Conservation (phyloP, 2,329 filamentous ascomycete species). For the Lecanosticta acicola region DNA sequence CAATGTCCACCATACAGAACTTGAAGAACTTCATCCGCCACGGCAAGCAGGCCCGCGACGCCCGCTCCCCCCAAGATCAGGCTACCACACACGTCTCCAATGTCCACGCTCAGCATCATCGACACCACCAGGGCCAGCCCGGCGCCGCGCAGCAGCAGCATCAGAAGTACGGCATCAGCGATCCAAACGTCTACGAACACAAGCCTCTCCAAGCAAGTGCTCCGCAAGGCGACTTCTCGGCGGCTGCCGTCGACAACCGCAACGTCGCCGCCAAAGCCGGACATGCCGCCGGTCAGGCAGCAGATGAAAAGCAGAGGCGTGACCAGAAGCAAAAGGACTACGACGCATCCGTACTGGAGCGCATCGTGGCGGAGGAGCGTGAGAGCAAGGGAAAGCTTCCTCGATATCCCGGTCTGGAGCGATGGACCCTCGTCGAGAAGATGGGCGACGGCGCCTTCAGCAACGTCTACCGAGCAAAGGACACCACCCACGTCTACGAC, state of each 20-base stretch:
- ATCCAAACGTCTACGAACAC: conserved; percentile 57
- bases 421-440: conserved; percentile 85
- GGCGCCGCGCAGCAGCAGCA: conserved; percentile 27
- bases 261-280: conserved; percentile 65
- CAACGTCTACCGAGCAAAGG: conserved; percentile 89
- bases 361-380: conserved; percentile 86
- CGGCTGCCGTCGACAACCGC: conserved; percentile 54
- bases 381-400: conserved; percentile 81
- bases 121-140: conserved; percentile 43
- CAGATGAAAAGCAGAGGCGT: conserved; percentile 56
- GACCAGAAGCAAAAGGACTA: conserved; percentile 43
- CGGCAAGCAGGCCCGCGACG: conserved; percentile 83
- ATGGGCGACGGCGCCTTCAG: conserved; percentile 99
- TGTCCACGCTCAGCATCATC: conserved; percentile 60
- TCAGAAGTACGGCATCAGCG: conserved; percentile 48
- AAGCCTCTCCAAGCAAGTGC: conserved; percentile 47
- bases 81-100: conserved; percentile 58
- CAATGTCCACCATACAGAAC: conserved; percentile 77
- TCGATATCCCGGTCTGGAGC: conserved; percentile 73
- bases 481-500: conserved; percentile 62
- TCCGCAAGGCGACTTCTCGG: conserved; percentile 54
- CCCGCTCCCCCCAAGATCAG: conserved; percentile 54
- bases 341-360: conserved; percentile 66
- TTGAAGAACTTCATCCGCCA: conserved; percentile 98
- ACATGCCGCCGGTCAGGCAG: conserved; percentile 58